phyloP scores from a whole-genome alignment of 805 yeast genomes.

The Metschnikowia proteae region DNA sequence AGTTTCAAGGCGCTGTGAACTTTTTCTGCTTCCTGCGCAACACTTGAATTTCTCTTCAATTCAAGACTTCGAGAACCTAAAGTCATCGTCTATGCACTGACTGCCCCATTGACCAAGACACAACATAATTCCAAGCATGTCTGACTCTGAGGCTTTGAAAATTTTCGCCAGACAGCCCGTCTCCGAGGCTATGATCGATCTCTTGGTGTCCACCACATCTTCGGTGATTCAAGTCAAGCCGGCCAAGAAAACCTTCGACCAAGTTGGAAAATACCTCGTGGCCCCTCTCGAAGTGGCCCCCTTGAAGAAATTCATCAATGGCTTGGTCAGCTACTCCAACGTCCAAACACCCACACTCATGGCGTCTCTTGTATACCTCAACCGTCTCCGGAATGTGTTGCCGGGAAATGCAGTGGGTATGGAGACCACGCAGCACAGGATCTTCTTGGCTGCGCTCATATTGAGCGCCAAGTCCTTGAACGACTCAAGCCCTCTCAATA shows the following conservation, averaged over 20 bases:
- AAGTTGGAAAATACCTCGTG: conserved; percentile 18
- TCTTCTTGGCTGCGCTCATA: conserved; percentile 83
- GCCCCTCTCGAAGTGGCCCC: conserved; percentile 24
- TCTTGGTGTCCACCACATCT: conserved; percentile 54
- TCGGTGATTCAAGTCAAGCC: conserved; percentile 49
- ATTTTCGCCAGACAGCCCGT: conserved; percentile 56
- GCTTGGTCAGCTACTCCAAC: conserved; percentile 77
- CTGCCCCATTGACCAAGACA: background rate
- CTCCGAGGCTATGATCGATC: conserved; percentile 52
- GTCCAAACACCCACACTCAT: conserved; percentile 94
- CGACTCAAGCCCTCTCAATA: conserved; percentile 92
- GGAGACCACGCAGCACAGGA: conserved; percentile 89
- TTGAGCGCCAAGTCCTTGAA: conserved; percentile 89
- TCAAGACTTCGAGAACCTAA: background rate
- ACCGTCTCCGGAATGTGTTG: conserved; percentile 67
- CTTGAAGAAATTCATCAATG: conserved; percentile 66
- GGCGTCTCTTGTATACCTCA: conserved; percentile 84
- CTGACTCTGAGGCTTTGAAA: conserved; percentile 45
- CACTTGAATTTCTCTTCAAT: background rate
- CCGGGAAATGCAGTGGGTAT: conserved; percentile 91
- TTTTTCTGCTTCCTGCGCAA: background rate
- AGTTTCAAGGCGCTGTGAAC: background rate
- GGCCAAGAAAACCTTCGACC: conserved; percentile 14
- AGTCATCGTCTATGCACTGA: background rate
- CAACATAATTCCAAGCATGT: conserved; percentile 15